phyloP scores from a whole-genome alignment of 257 asterid species.

The Capsicum pubescens region DNA sequence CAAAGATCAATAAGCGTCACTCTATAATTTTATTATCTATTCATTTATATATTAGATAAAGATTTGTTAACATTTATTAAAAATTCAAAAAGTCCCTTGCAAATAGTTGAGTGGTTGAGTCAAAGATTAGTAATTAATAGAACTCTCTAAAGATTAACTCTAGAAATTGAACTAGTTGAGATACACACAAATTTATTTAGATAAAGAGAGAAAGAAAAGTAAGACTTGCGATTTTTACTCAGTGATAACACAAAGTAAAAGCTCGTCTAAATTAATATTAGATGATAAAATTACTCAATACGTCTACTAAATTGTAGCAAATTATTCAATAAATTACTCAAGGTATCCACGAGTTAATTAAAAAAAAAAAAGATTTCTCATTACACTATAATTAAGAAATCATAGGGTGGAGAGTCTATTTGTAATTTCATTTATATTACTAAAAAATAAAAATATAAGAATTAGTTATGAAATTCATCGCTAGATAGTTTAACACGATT shows the following conservation, averaged over 20 bases:
- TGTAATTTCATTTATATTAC: slow-evolving; percentile 1
- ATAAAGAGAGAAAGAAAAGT: neutral
- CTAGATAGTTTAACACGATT: fast-evolving
- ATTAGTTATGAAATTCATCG: neutral
- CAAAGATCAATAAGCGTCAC: neutral
- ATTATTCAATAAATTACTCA: neutral
- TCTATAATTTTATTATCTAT: neutral
- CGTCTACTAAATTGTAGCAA: neutral
- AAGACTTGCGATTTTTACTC: neutral
- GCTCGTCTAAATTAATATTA: too few species aligned
- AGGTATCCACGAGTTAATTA: neutral
- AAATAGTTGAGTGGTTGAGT: neutral
- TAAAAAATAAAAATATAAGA: neutral
- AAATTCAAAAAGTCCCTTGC: neutral
- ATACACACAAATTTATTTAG: neutral
- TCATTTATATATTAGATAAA: neutral
- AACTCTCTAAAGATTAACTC: neutral
- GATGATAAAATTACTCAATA: neutral
- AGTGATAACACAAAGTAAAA: neutral
- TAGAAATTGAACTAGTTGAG: neutral
- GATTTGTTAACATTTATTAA: neutral
- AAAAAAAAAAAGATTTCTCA: neutral
- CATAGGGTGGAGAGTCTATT: neutral
- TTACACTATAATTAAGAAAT: neutral
- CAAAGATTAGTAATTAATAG: neutral